Conservation (phyloP, 2,329 filamentous ascomycete species). For the Westerdykella ornata region DNA sequence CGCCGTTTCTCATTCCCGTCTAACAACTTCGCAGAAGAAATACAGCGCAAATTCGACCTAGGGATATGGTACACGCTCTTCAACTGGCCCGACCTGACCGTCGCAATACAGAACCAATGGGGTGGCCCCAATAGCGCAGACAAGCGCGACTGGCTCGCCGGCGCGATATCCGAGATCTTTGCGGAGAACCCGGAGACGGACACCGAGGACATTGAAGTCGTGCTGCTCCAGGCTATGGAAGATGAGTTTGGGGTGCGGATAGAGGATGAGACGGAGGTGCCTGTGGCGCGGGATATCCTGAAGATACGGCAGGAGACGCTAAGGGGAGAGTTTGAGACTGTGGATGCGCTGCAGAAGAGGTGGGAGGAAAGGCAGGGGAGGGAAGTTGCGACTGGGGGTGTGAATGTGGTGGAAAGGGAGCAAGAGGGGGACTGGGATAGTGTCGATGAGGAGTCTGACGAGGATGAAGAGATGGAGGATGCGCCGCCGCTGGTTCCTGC, state of each 20-base stretch:
- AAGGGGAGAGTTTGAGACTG: conserved; percentile 58
- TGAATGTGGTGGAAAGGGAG: conserved; percentile 52
- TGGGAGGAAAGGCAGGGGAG: conserved; percentile 58
- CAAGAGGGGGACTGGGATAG: conserved; percentile 39
- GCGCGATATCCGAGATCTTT: conserved; percentile 77
- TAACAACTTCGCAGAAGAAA: conserved; percentile 15
- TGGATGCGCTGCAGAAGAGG: conserved; percentile 56
- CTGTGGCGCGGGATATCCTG: conserved; percentile 68
- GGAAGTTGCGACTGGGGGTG: conserved; percentile 43
- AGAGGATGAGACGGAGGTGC: conserved; percentile 77
- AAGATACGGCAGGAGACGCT: conserved; percentile 58
- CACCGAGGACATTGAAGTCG: conserved; percentile 70
- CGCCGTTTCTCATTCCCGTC: not conserved
- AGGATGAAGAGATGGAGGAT: conserved; percentile 37
- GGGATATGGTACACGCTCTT: conserved; percentile 77
- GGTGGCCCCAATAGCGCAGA: conserved; percentile 75
- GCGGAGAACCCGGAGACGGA: conserved; percentile 56
- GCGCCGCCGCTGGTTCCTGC: conserved; percentile 31
- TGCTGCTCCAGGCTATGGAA: conserved; percentile 82
- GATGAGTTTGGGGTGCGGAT: conserved; percentile 94
- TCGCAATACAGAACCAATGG: conserved; percentile 82
- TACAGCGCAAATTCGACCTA: conserved; percentile 58
- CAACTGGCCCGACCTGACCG: conserved; percentile 79
- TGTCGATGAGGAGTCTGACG: conserved; percentile 49
- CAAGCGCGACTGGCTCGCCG: conserved; percentile 96